These are phyloP conservation scores for Phytopythium vexans DNA, from an alignment of 352 stramenopile genomes.

Conservation along the genomic window DNA sequence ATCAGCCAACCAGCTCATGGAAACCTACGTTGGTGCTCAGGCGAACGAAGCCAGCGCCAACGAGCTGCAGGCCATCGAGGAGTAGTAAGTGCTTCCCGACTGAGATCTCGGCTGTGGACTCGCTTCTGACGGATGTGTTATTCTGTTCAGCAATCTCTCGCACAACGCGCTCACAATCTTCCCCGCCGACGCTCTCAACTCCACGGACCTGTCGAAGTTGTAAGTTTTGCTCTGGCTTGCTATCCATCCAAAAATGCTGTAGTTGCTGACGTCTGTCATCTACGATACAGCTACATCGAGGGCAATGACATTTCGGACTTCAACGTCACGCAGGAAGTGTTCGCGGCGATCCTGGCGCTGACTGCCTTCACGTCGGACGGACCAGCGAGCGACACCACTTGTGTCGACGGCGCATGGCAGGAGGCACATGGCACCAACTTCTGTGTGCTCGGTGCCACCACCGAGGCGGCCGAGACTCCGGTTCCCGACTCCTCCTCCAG, in stretches of 20 bases:
- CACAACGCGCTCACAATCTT: conserved; percentile 34
- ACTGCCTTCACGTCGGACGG: conserved; percentile 26
- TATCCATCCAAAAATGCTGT: background rate
- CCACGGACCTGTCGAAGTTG: conserved; percentile 21
- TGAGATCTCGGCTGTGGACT: too few relatives aligned
- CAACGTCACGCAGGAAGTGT: conserved; percentile 29
- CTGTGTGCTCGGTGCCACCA: conserved; percentile 28
- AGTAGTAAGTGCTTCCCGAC: conserved; percentile 9
- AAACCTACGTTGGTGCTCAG: conserved; percentile 20
- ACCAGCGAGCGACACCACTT: conserved; percentile 16
- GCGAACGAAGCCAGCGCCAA: background rate
- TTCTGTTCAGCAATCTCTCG: conserved; percentile 22
- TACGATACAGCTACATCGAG: conserved; percentile 14
- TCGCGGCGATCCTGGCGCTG: conserved; percentile 23
- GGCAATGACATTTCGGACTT: conserved; percentile 33
- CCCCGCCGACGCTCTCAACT: conserved; percentile 19
- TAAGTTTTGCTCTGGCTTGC: conserved; percentile 1
- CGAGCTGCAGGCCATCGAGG: background rate
- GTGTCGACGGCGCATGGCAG: conserved; percentile 24
- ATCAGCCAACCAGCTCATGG: conserved; percentile 21
- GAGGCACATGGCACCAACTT: conserved; percentile 27
- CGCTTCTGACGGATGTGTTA: background rate
- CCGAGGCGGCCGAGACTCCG: conserved; percentile 11
- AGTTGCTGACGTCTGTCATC: background rate
- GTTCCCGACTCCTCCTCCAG: conserved; percentile 13